These are phyloP conservation scores for Tritrichomonas foetus DNA, from an alignment of 208 protist genomes.

Conservation along the genomic window DNA sequence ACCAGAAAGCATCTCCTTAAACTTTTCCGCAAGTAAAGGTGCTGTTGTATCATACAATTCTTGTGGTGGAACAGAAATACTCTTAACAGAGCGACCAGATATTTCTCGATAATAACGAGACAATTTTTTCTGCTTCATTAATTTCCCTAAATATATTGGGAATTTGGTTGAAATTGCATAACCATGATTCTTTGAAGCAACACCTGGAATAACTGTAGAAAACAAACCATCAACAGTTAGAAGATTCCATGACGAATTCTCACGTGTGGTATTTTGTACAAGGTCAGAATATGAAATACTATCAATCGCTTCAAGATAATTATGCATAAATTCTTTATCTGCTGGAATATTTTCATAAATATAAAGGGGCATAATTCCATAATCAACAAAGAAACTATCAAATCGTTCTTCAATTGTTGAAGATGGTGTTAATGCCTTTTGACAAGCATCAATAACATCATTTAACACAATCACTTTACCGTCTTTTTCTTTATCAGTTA, in stretches of 20 bases:
- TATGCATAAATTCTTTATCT: background rate
- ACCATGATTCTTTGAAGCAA: background rate
- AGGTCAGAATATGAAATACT: background rate
- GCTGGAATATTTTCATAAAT: conserved; percentile 1
- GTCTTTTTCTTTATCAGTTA: background rate
- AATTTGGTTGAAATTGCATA: background rate
- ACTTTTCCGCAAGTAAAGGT: background rate
- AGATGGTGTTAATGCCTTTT: background rate
- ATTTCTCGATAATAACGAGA: background rate
- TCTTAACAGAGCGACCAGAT: background rate
- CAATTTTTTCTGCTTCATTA: background rate
- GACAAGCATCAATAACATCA: background rate
- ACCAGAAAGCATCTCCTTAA: background rate
- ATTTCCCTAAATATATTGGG: background rate
- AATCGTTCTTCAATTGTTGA: background rate
- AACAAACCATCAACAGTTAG: background rate
- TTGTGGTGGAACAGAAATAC: background rate
- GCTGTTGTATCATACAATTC: background rate
- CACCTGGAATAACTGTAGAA: background rate
- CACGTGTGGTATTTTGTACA: background rate
- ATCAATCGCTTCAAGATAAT: background rate
- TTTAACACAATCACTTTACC: background rate
- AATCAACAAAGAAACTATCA: conserved; percentile 40
- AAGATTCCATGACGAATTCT: background rate
- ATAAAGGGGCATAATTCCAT: conserved; percentile 31